Percentiles rank a stretch among this genome's conserved stretches.
phyloP scores from a whole-genome alignment of 192 early-diverging fungal species.

The Gigaspora rosea region DNA sequence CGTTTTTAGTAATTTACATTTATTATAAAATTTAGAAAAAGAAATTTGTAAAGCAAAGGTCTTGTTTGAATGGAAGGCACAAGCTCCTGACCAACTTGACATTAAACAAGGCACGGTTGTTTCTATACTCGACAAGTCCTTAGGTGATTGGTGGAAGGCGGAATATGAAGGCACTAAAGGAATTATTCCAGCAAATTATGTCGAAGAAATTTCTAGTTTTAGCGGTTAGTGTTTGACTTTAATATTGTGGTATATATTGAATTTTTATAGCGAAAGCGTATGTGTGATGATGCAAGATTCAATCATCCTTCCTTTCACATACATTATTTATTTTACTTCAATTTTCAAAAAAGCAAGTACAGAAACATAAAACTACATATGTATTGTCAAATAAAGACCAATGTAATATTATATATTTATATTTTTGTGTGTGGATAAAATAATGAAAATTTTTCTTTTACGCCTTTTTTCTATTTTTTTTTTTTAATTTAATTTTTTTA shows the following conservation, averaged over 20 bases:
- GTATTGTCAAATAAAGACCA: constrained; percentile 18
- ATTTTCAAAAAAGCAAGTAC: background rate
- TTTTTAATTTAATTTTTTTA: background rate
- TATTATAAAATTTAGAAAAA: constrained; percentile 19
- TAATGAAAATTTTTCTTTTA: constrained; percentile 15
- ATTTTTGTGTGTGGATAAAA: background rate
- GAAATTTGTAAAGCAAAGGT: constrained; percentile 46
- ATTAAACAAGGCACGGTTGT: constrained; percentile 66
- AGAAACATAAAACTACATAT: constrained; percentile 2
- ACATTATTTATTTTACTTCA: background rate
- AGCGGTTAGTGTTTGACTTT: constrained; percentile 37
- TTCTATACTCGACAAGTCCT: constrained; percentile 54
- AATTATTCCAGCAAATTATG: constrained; percentile 51
- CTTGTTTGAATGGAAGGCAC: constrained; percentile 46
- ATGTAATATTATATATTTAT: constrained; percentile 21
- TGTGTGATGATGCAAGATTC: background rate
- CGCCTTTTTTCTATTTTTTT: constrained; percentile 2
- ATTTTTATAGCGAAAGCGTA: background rate
- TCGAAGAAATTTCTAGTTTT: constrained; percentile 45
- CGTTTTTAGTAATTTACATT: background rate
- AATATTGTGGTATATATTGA: constrained; percentile 5
- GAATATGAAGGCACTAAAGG: constrained; percentile 41
- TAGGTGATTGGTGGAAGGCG: constrained; percentile 52
- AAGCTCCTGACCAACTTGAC: constrained; percentile 58
- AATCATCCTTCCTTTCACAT: background rate